phyloP scores from a whole-genome alignment of 1,284 basidiomycete species.

The Marasmius oreades region DNA sequence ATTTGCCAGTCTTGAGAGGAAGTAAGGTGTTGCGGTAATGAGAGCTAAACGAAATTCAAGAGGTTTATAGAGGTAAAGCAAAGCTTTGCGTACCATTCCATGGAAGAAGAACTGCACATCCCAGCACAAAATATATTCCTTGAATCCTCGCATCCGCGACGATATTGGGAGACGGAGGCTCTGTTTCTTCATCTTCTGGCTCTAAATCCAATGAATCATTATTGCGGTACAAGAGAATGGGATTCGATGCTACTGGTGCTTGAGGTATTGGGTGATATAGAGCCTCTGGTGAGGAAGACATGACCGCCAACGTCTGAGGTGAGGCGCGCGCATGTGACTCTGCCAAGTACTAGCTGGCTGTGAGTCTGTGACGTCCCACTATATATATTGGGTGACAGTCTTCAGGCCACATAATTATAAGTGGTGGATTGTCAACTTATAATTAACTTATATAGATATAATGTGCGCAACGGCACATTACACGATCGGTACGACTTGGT shows the following conservation, averaged over 20 bases:
- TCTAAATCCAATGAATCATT: constrained; percentile 13
- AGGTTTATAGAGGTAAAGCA: constrained; percentile 5
- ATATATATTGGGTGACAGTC: too few species aligned
- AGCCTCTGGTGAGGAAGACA: constrained; percentile 28
- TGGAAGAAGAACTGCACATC: constrained; percentile 68
- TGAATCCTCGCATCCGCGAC: constrained; percentile 42
- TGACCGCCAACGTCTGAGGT: constrained; percentile 17
- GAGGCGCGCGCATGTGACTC: too few species aligned
- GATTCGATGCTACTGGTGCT: constrained; percentile 24
- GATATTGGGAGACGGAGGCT: constrained; percentile 23
- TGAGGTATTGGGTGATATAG: constrained; percentile 38
- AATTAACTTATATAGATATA: too few species aligned
- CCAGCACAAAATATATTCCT: constrained; percentile 69
- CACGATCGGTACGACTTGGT: constrained; percentile 62
- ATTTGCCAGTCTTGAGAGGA: constrained; percentile 57
- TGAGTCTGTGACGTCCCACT: background rate
- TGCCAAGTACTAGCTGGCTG: too few species aligned
- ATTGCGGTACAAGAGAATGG: constrained; percentile 24
- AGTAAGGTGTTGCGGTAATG: constrained; percentile 76
- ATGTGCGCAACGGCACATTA: background rate
- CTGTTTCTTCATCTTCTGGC: constrained; percentile 9
- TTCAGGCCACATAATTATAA: too few species aligned
- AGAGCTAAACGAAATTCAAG: constrained; percentile 44
- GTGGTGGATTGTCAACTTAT: too few species aligned
- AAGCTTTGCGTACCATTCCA: constrained; percentile 65